Evolutionary conservation across 73 alveolate genomes (phyloP).

Genomic region (Tetrahymena thermophila): DNA sequence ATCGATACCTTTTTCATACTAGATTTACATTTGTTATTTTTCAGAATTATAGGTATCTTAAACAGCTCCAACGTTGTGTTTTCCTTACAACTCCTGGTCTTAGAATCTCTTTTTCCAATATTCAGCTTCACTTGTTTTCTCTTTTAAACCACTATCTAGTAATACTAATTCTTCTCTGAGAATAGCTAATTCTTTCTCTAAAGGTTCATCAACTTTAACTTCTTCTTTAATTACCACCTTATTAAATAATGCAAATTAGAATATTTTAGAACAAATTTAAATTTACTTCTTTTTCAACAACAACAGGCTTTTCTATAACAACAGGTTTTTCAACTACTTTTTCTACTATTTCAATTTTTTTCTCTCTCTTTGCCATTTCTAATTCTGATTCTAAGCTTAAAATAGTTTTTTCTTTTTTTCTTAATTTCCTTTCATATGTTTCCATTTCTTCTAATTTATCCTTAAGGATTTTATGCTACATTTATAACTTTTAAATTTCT

Average conservation of each 20-base stretch:
- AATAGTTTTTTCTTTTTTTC: background rate
- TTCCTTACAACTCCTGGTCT: background rate
- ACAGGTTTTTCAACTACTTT: background rate
- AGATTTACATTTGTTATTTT: background rate
- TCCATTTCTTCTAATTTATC: background rate
- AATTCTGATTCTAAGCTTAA: background rate
- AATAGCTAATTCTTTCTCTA: background rate
- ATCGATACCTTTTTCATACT: background rate
- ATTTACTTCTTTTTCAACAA: background rate
- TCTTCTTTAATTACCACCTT: background rate
- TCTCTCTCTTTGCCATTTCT: background rate
- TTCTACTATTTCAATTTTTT: background rate
- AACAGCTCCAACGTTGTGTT: background rate
- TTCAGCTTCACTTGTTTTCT: background rate
- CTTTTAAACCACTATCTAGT: background rate
- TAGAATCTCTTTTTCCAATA: background rate
- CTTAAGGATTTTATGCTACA: background rate
- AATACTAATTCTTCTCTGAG: background rate
- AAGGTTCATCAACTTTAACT: background rate
- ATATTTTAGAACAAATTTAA: background rate
- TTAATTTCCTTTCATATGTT: background rate
- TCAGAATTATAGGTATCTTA: background rate
- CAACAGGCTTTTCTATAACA: background rate
- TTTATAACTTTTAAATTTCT: background rate
- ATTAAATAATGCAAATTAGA: background rate